Base-by-base conservation (phyloP, 208 protist genomes). In the Wallacemonas sp. region DNA sequence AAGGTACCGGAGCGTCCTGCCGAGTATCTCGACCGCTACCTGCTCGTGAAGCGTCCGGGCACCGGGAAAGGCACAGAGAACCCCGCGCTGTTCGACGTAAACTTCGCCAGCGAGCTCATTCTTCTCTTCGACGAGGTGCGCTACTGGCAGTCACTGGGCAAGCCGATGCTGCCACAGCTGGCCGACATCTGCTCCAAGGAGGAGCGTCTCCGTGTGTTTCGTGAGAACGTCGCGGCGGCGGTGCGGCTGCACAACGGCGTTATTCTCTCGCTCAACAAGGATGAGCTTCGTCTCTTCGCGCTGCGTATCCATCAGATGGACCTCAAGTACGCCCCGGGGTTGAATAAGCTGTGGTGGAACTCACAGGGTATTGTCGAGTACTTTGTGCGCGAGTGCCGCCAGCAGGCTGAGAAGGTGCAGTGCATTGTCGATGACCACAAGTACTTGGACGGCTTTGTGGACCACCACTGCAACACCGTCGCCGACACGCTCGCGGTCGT, bases 161-260 rank as follows among this genome's bases (percentile, higher is more conserved):
- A 97, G 73, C 57, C 83, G 10, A 79, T 99, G 19, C 94, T 95
- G 32, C 50, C 82, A 3, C 71, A 85, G 36, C 83, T 97, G 21
- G 37, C 71, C 27, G 96, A 98, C 52, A 93, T 99, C 48, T 85
- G 87, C 44, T 69, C 70, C 26, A 85, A 94, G 39, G 85, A 95
- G 64, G 97, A 98, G 54, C 73, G 93, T 3, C 84, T 98, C 59
- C 89, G 97, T 21, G 66, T 98, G n/a, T 96, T 98, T 52, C 90
- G 97, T 37, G 97, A 99, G 78, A 97, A 97, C 73, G 95, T 99
- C n/a, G 74, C 91, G 8, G 59, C 98, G 17, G 94, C 97, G 24
- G 95, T 98, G 8, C 92, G 97, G 22, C 92, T 96, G 54, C 98
- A 98, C 85, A 99, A 99, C 82, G 64, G 79, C 32, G 97, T 98